Conservation (phyloP, 257 asterid genomes). For the Fraxinus cuspidata region DNA sequence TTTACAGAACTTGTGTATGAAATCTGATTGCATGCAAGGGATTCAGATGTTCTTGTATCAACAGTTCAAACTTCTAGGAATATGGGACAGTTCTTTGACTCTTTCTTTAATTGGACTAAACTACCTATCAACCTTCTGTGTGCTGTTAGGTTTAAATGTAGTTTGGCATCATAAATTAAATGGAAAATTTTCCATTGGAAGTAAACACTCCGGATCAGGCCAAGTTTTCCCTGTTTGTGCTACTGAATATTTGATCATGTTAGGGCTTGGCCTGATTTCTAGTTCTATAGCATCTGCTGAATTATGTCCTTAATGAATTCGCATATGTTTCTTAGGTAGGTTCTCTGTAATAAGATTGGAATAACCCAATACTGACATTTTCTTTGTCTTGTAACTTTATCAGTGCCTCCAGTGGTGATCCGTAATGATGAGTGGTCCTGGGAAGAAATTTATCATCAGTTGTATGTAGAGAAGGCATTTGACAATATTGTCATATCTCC, state of each 20-base stretch:
- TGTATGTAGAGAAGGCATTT: conserved; percentile 78
- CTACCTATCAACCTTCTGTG: not conserved
- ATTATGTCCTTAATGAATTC: not conserved
- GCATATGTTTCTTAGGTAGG: not conserved
- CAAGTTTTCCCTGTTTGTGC: not conserved
- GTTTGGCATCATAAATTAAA: not conserved
- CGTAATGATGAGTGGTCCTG: conserved; percentile 96
- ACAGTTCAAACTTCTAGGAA: not conserved
- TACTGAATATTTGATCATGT: not conserved
- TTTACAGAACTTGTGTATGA: not conserved
- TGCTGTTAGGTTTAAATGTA: not conserved
- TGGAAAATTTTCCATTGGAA: not conserved
- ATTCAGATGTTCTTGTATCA: not conserved
- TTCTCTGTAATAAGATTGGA: not conserved
- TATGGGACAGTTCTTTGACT: not conserved
- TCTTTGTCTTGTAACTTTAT: conserved; percentile 30
- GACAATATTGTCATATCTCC: conserved; percentile 98
- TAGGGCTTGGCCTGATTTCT: not conserved
- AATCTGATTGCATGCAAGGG: not conserved
- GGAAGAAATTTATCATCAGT: conserved; percentile 66
- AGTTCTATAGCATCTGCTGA: not conserved
- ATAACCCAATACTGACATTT: conserved; percentile 18
- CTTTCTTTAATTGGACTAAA: not conserved
- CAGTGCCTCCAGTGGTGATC: conserved; percentile 96
- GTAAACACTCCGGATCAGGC: not conserved